Conservation (phyloP, 169 alveolate species). For the Plasmodium vinckei region DNA sequence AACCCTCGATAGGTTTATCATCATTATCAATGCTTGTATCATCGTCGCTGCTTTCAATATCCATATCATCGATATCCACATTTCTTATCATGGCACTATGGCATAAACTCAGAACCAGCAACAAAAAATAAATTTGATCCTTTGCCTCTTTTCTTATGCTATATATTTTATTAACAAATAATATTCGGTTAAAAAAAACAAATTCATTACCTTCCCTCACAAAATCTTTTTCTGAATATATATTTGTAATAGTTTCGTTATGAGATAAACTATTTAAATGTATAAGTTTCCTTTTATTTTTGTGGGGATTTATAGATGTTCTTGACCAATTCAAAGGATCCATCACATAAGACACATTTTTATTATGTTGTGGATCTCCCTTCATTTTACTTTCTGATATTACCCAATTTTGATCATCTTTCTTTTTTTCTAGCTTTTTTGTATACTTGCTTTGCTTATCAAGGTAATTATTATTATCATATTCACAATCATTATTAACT, state of each 20-base stretch:
- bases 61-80: constrained; percentile 74
- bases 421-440: neutral
- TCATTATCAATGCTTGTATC: neutral
- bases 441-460: neutral
- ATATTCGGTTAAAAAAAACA: constrained; percentile 58
- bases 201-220: constrained; percentile 63
- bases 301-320: constrained; percentile 31
- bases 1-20: constrained; percentile 36
- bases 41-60: neutral
- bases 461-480: neutral
- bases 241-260: constrained; percentile 11
- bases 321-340: constrained; percentile 54
- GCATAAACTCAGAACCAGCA: constrained; percentile 62
- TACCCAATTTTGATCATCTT: neutral
- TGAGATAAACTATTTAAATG: constrained; percentile 29
- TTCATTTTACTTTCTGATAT: neutral
- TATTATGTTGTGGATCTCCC: neutral
- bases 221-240: constrained; percentile 57
- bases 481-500: neutral
- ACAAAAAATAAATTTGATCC: constrained; percentile 44
- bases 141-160: constrained; percentile 37
- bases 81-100: constrained; percentile 74
- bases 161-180: constrained; percentile 63
- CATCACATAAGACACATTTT: neutral
- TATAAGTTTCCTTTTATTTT: constrained; percentile 20